Percentiles rank a stretch among this genome's conserved stretches.
Conservation (phyloP, 345 rosid species). For the Durio zibethinus region DNA sequence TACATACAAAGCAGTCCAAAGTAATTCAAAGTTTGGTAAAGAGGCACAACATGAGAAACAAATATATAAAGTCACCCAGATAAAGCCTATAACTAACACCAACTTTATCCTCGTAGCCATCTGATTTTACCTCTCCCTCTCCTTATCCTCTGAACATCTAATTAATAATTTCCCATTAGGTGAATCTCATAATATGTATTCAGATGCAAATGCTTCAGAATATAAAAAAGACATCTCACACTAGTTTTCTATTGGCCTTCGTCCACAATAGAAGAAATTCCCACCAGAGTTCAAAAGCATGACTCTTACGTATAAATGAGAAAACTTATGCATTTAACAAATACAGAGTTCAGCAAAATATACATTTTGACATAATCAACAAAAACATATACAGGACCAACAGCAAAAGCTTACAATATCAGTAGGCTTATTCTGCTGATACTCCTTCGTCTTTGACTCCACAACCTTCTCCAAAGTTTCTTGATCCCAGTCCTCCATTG, state of each 20-base stretch:
- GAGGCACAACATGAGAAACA: background rate
- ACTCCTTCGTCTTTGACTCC: constrained; percentile 56
- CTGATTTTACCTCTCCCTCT: background rate
- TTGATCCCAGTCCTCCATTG: constrained; percentile 81
- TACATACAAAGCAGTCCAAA: background rate
- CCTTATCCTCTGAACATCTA: background rate
- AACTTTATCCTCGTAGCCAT: background rate
- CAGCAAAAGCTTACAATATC: constrained; percentile 49
- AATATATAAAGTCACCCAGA: background rate
- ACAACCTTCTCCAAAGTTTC: constrained; percentile 70
- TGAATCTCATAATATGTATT: background rate
- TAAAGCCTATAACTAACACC: constrained; percentile 2
- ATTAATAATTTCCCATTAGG: background rate
- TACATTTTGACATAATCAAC: background rate
- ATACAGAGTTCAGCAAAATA: background rate
- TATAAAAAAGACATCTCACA: background rate
- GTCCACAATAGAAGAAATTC: background rate
- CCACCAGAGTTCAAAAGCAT: background rate
- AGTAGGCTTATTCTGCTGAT: constrained; percentile 63
- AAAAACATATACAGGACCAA: background rate
- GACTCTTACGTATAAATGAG: too few relatives aligned
- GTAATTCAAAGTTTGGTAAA: background rate
- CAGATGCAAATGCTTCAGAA: background rate
- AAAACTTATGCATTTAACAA: background rate
- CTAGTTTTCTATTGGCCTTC: background rate